phyloP scores from a whole-genome alignment of 495 filamentous ascomycete genomes.

The Penicillium chermesinum region DNA sequence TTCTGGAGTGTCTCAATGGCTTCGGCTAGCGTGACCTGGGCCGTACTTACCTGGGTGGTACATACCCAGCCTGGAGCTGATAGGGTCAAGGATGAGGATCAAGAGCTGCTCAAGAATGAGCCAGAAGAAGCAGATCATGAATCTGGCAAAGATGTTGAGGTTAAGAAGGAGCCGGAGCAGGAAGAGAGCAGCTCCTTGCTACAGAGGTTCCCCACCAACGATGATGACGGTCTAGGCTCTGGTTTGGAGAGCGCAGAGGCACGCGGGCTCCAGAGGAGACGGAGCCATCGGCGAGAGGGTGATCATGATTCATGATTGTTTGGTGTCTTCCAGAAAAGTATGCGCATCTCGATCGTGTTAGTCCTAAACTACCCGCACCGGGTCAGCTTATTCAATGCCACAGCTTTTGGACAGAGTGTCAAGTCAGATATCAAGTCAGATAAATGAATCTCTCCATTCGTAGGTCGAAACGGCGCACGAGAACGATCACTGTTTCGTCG shows the following conservation, averaged over 20 bases:
- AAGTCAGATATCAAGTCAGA: too few species aligned
- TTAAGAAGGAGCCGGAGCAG: conserved; percentile 24
- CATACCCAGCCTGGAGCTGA: conserved; percentile 9
- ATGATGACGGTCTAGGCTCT: conserved; percentile 25
- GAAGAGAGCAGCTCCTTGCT: conserved; percentile 15
- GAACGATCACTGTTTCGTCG: too few species aligned
- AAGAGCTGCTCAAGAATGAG: conserved; percentile 28
- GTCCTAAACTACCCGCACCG: too few species aligned
- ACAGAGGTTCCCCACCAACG: conserved; percentile 15
- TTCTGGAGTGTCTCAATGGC: conserved; percentile 75
- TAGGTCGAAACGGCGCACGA: too few species aligned
- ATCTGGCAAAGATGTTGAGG: conserved; percentile 9
- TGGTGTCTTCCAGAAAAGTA: too few species aligned
- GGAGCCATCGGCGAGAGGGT: conserved; percentile 25
- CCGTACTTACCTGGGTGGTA: conserved; percentile 39
- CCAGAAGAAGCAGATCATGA: conserved; percentile 14
- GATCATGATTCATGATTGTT: conserved; percentile 10
- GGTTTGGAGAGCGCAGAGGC: conserved; percentile 30
- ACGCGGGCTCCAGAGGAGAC: conserved; percentile 32
- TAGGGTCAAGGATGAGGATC: conserved; percentile 27
- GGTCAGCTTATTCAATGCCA: too few species aligned
- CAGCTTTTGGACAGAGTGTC: too few species aligned
- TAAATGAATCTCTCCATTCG: too few species aligned
- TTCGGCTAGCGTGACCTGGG: conserved; percentile 56
- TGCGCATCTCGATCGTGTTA: too few species aligned